phyloP scores from a whole-genome alignment of 2,329 filamentous ascomycete genomes.

The Ophiocordyceps camponoti-saundersi region DNA sequence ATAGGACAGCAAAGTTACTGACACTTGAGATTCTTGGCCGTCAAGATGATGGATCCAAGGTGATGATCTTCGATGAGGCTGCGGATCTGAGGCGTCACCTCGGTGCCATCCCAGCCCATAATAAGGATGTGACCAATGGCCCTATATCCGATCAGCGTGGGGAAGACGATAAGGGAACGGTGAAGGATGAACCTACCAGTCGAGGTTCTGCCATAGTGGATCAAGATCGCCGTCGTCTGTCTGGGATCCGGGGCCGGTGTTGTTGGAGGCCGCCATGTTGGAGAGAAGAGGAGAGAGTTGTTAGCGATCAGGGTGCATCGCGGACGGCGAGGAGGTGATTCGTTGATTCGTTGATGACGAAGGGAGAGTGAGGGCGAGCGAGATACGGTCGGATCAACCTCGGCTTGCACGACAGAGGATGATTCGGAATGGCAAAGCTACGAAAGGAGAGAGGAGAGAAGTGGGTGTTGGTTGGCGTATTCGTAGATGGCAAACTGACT shows the following conservation, averaged over 20 bases:
- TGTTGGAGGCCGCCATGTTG: slow-evolving; percentile 10
- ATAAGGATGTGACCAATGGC: slow-evolving; percentile 62
- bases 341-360: neutral
- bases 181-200: slow-evolving; percentile 43
- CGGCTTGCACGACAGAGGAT: neutral
- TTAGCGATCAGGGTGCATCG: slow-evolving; percentile 1
- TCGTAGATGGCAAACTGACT: neutral
- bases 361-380: neutral
- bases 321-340: neutral
- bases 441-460: neutral
- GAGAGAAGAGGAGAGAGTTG: slow-evolving; percentile 1
- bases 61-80: slow-evolving; percentile 71
- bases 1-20: slow-evolving; percentile 10
- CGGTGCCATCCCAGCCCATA: slow-evolving; percentile 75
- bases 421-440: neutral
- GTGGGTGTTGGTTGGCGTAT: neutral
- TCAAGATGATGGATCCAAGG: slow-evolving; percentile 72
- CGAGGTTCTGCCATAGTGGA: slow-evolving; percentile 58
- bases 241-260: slow-evolving; percentile 9
- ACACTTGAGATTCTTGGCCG: slow-evolving; percentile 78
- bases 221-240: slow-evolving; percentile 22
- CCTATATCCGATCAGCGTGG: slow-evolving; percentile 20
- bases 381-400: neutral
- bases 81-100: slow-evolving; percentile 68
- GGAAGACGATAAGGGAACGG: neutral